Evolutionary conservation across 768 basidiomycete genomes (phyloP), one percentile per base, ranked within the genome.

Genomic region (Russula sp.): DNA sequence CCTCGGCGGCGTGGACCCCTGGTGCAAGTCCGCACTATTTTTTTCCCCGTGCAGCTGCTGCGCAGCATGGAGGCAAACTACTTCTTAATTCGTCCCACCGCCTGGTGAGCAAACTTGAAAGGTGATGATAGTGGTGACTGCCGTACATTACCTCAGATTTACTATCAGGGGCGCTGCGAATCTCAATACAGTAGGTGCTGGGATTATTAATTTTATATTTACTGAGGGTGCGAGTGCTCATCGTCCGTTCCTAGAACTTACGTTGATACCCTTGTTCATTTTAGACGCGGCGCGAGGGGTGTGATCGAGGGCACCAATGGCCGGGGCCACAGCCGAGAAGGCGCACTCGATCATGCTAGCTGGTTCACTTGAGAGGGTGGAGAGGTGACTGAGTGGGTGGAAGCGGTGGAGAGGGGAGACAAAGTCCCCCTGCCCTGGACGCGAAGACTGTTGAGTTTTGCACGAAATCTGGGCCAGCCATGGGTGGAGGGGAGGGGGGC

Each of bases 91-190:
- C n/a, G 11, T 32, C 16, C 20, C 48, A 34, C 39, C 16, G 38
- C 41, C 34, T 45, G 42, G 3, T 53, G 25, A 29, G 25, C 25
- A 29, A 29, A 29, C 25, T 29, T 29, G 38, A 7, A 22, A 22
- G 48, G 38, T 45, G 6, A 20, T 45, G 61, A 36, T 51, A 29
- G 56, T 48, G 60, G 57, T 38, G 38, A 48, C 36, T 16, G 62
- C 57, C 62, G 62, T 63, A 59, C 58, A 42, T 63, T 54, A 63
- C 57, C 57, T 63, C 51, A 54, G 45, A 59, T 63, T 58, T 54
- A 47, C 46, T 48, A 25, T 58, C 61, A 63, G 51, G 32, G 45
- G 34, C 43, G 51, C 22, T 29, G 29, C 25, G 11, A 7, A 14
- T 47, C 59, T 54, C 46, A n/a, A 46, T 41, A 38, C 46, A n/a